These are phyloP conservation scores for Macadamia integrifolia DNA, from an alignment of 164 flowering plant genomes.

Conservation along the genomic window DNA sequence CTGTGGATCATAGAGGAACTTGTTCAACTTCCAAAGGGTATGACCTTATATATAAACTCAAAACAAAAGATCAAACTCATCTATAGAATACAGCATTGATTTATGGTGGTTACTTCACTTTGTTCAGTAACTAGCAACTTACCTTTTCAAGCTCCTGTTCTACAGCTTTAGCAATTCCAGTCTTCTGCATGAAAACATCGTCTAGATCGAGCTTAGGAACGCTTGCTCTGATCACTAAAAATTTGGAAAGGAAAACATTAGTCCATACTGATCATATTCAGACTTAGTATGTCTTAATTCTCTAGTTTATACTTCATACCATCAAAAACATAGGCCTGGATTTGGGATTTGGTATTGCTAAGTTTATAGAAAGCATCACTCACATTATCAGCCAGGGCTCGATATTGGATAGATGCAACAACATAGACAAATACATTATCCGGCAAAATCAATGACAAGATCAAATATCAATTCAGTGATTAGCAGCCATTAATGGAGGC, in stretches of 20 bases:
- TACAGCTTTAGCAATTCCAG: conserved; percentile 71
- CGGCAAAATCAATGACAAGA: conserved; percentile 27
- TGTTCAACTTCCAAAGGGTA: too few species aligned
- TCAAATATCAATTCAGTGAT: not conserved
- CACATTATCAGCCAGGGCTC: conserved; percentile 59
- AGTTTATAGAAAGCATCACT: conserved; percentile 73
- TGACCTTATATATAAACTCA: too few species aligned
- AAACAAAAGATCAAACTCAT: too few species aligned
- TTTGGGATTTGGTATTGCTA: conserved; percentile 57
- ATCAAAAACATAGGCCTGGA: conserved; percentile 80
- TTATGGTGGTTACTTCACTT: not conserved
- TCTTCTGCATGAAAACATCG: conserved; percentile 68
- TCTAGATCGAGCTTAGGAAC: conserved; percentile 70
- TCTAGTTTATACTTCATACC: conserved; percentile 31
- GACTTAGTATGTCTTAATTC: not conserved
- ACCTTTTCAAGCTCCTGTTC: conserved; percentile 79
- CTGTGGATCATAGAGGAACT: conserved; percentile 13
- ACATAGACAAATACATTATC: conserved; percentile 83
- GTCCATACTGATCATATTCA: not conserved
- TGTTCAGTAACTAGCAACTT: not conserved
- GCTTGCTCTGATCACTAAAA: conserved; percentile 62
- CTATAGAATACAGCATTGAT: too few species aligned
- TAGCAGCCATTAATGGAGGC: not conserved
- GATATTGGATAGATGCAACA: conserved; percentile 70
- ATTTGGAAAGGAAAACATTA: not conserved